These are phyloP conservation scores for Alternaria sp. DNA, from an alignment of 2,329 filamentous ascomycete genomes.

Conservation along the genomic window DNA sequence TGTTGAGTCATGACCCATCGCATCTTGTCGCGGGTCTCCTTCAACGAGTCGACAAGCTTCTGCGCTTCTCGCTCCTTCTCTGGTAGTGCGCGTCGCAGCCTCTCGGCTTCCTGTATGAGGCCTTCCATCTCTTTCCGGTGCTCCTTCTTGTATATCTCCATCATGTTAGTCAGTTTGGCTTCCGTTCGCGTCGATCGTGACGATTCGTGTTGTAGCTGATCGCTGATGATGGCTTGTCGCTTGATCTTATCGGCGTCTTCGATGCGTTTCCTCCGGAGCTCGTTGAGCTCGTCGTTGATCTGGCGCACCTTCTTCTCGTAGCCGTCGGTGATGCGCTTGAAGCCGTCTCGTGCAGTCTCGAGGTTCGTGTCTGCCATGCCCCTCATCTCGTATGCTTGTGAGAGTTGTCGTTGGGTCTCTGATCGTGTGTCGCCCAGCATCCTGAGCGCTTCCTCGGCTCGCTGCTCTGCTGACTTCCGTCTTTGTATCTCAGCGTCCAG, in stretches of 20 bases:
- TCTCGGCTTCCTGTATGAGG: conserved; percentile 67
- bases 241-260: conserved; percentile 48
- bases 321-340: conserved; percentile 70
- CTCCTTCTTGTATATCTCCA: conserved; percentile 70
- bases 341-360: conserved; percentile 73
- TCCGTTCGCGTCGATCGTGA: conserved; percentile 69
- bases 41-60: conserved; percentile 65
- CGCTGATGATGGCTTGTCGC: conserved; percentile 72
- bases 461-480: conserved; percentile 66
- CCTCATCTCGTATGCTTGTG: conserved; percentile 60
- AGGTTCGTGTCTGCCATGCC: conserved; percentile 68
- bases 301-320: conserved; percentile 56
- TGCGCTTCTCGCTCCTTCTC: conserved; percentile 70
- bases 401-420: conserved; percentile 69
- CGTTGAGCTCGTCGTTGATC: conserved; percentile 60
- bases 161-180: conserved; percentile 66
- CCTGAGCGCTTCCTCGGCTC: conserved; percentile 69
- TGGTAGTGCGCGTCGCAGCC: conserved; percentile 64
- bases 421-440: conserved; percentile 69
- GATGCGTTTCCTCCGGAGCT: conserved; percentile 39
- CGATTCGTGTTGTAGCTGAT: conserved; percentile 76
- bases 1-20: conserved; percentile 70
- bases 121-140: conserved; percentile 69
- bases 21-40: conserved; percentile 71
- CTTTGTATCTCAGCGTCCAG: conserved; percentile 72